phyloP scores from a whole-genome alignment of 768 basidiomycete species.

The Lentinus tigrinus region DNA sequence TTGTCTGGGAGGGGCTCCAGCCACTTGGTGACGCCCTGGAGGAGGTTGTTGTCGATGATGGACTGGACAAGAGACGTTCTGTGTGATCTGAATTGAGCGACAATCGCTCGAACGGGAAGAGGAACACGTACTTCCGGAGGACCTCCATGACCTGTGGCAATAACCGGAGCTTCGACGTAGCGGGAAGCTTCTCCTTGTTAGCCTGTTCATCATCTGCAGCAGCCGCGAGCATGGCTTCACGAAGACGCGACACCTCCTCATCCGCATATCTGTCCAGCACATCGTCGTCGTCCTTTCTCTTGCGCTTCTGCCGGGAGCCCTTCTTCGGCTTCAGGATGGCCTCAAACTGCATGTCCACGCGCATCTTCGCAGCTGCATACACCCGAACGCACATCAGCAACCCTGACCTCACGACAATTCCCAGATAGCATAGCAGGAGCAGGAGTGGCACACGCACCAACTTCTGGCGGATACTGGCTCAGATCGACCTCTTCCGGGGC shows the following conservation, averaged over 20 bases:
- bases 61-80: slow-evolving; percentile 86
- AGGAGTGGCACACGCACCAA: slow-evolving; percentile 47
- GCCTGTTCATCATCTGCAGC: slow-evolving; percentile 81
- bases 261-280: slow-evolving; percentile 86
- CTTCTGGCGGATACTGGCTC: slow-evolving; percentile 70
- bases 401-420: neutral
- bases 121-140: slow-evolving; percentile 75
- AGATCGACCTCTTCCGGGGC: slow-evolving; percentile 56
- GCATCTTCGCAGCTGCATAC: slow-evolving; percentile 65
- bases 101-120: too few species aligned
- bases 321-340: slow-evolving; percentile 85
- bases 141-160: slow-evolving; percentile 91
- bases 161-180: slow-evolving; percentile 78
- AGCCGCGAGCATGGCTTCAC: slow-evolving; percentile 83
- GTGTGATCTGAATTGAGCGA: slow-evolving; percentile 3
- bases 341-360: slow-evolving; percentile 82
- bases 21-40: slow-evolving; percentile 88
- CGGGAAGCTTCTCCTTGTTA: slow-evolving; percentile 79
- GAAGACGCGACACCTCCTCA: slow-evolving; percentile 86
- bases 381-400: slow-evolving; percentile 2
- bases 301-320: slow-evolving; percentile 55
- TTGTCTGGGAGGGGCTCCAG: slow-evolving; percentile 92
- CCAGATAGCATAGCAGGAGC: too few species aligned
- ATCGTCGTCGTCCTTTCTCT: slow-evolving; percentile 81
- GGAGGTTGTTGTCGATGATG: slow-evolving; percentile 91